Evolutionary conservation across 2,329 filamentous ascomycete genomes (phyloP), one percentile per base, ranked within the genome.

Genomic region (Colletotrichum euphorbiae): DNA sequence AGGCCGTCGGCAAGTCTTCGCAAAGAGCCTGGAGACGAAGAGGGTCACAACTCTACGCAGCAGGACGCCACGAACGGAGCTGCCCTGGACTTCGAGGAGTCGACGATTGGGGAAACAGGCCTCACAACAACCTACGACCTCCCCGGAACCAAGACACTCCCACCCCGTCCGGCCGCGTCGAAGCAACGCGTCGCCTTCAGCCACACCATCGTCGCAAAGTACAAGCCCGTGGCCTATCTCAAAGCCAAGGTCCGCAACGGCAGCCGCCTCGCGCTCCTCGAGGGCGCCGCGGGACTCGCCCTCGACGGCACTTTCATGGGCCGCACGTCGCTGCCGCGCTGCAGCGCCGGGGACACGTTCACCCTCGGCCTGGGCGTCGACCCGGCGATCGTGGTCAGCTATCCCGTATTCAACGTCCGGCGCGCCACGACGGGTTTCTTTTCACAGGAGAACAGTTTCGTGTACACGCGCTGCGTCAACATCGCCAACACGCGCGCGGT

Each of bases 291-390:
- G 0, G 86, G 87, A 5, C 79, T 91, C 7, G 90, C 86, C 0
- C 83, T 91, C n/a, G 89, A 91, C 73, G 86, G 87, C 3, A 82
- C 82, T 8, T 91, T 90, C 76, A 79, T 91, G 62, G 88, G 89
- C 3, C 85, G 85, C 62, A 83, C 84, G 2, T 79, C 74, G 0
- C 78, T 90, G 38, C 86, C 87, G 2, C 83, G 84, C 33, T 89
- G 87, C 74, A 84, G 82, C 51, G 78, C 86, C 0, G 86, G 86
- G 42, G 85, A 87, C 58, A 71, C 74, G 1, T 85, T 91, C 74
- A 79, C 77, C 21, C 78, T 91, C 1, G 80, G 80, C 54, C 79
- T 91, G 0, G 89, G 89, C n/a, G 80, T 89, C 5, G 88, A 90
- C 73, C 87, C 87, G 3, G 81, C 82, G 4, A 83, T 91, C 72